Evolutionary conservation across 73 alveolate species (phyloP).

Genomic region (Paraurostyla sp.): DNA sequence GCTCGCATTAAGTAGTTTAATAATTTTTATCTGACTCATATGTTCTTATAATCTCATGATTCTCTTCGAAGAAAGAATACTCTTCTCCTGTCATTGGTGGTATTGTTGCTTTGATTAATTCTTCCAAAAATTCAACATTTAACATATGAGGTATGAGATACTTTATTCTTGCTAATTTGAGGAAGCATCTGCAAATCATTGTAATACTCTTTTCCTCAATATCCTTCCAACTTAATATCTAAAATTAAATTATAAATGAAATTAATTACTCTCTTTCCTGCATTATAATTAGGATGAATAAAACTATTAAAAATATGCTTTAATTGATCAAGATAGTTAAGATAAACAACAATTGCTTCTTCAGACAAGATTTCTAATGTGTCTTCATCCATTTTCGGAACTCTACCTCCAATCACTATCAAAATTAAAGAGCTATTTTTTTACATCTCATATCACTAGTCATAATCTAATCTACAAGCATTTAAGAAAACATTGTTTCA

Average conservation of each 20-base stretch:
- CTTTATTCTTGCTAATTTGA: constrained; percentile 63
- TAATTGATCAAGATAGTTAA: constrained; percentile 62
- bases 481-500: constrained; percentile 78
- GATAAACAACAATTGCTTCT: constrained; percentile 66
- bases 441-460: constrained; percentile 67
- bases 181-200: constrained; percentile 72
- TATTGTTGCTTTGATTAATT: constrained; percentile 61
- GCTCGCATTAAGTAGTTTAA: constrained; percentile 38
- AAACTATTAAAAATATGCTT: constrained; percentile 60
- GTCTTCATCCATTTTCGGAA: constrained; percentile 75
- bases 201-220: constrained; percentile 72
- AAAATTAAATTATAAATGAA: no score
- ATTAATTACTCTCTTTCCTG: constrained; percentile 55
- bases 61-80: constrained; percentile 58
- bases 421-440: neutral
- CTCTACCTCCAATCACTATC: constrained; percentile 77
- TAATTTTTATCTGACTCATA: constrained; percentile 67
- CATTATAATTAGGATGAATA: constrained; percentile 69
- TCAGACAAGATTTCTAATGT: constrained; percentile 69
- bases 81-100: constrained; percentile 80
- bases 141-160: constrained; percentile 81
- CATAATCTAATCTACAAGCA: constrained; percentile 76
- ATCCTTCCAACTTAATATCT: constrained; percentile 73
- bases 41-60: constrained; percentile 50
- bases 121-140: constrained; percentile 79